Evolutionary conservation across 208 protist genomes (phyloP).

Genomic region (Trypanosoma scelopori): DNA sequence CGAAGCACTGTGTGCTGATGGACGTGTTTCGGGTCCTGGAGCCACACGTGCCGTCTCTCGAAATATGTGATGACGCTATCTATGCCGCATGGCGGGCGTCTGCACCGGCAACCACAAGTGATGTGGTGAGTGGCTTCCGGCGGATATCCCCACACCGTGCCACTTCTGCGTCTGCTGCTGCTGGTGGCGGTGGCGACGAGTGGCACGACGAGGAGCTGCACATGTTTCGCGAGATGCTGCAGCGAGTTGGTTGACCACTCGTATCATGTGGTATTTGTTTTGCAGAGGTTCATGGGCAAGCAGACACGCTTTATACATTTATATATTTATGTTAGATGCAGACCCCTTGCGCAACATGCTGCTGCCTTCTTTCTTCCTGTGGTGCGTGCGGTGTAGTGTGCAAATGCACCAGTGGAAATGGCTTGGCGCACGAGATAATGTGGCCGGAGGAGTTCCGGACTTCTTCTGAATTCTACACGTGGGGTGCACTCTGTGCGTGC

Average conservation of each 20-base stretch:
- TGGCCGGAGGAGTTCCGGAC: too few species aligned
- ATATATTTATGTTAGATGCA: too few species aligned
- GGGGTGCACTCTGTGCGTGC: too few species aligned
- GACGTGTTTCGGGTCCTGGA: constrained; percentile 70
- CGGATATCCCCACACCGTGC: constrained; percentile 26
- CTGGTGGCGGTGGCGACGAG: background rate
- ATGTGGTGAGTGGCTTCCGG: constrained; percentile 16
- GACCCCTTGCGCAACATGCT: too few species aligned
- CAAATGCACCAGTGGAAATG: background rate
- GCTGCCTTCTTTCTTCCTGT: too few species aligned
- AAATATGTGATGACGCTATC: constrained; percentile 12
- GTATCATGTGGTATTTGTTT: background rate
- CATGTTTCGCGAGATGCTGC: constrained; percentile 30
- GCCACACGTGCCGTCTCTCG: constrained; percentile 36
- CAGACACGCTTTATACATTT: background rate
- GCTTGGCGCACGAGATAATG: too few species aligned
- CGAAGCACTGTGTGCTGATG: constrained; percentile 72
- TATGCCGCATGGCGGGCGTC: constrained; percentile 29
- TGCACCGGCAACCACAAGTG: background rate
- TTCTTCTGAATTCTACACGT: too few species aligned
- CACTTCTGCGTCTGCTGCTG: background rate
- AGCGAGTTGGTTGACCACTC: background rate
- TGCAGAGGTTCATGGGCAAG: background rate
- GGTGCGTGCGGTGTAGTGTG: too few species aligned
- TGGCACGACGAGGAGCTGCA: constrained; percentile 26